A percentile compares a stretch with the other conserved stretches of the same genome.
These are phyloP conservation scores for Sporopachydermia lactativora DNA, from an alignment of 805 yeast genomes.

Conservation along the genomic window DNA sequence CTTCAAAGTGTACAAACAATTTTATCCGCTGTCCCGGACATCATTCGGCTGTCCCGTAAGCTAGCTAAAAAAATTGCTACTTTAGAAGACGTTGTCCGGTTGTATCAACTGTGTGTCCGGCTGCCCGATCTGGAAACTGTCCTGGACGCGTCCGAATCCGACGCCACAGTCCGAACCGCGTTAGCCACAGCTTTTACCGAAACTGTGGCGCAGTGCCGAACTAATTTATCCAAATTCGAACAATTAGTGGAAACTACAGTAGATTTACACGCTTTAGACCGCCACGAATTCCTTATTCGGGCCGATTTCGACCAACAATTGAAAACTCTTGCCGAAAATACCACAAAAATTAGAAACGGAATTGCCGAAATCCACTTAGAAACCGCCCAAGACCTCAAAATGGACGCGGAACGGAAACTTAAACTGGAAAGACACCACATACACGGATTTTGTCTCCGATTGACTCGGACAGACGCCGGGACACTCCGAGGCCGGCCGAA, in stretches of 20 bases:
- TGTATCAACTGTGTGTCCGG: slow-evolving; percentile 64
- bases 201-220: slow-evolving; percentile 36
- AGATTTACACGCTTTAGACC: slow-evolving; percentile 69
- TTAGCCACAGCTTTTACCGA: slow-evolving; percentile 39
- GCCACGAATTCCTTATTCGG: slow-evolving; percentile 72
- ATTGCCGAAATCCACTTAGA: slow-evolving; percentile 48
- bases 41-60: slow-evolving; percentile 61
- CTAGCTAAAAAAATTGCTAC: slow-evolving; percentile 39
- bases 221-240: slow-evolving; percentile 49
- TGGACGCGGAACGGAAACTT: slow-evolving; percentile 78
- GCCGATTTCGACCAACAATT: slow-evolving; percentile 83
- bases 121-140: slow-evolving; percentile 55
- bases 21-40: slow-evolving; percentile 66
- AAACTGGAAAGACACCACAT: slow-evolving; percentile 72
- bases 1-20: slow-evolving; percentile 55
- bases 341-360: slow-evolving; percentile 37
- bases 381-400: slow-evolving; percentile 58
- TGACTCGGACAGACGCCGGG: slow-evolving; percentile 81
- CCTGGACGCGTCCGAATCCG: slow-evolving; percentile 30
- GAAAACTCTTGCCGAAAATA: slow-evolving; percentile 39
- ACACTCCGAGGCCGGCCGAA: slow-evolving; percentile 48
- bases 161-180: slow-evolving; percentile 22
- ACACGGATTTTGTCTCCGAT: slow-evolving; percentile 91
- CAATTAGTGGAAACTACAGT: slow-evolving; percentile 88
- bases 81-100: slow-evolving; percentile 78